Conservation (phyloP, 2,329 filamentous ascomycete genomes). For the Cadophora gregata region DNA sequence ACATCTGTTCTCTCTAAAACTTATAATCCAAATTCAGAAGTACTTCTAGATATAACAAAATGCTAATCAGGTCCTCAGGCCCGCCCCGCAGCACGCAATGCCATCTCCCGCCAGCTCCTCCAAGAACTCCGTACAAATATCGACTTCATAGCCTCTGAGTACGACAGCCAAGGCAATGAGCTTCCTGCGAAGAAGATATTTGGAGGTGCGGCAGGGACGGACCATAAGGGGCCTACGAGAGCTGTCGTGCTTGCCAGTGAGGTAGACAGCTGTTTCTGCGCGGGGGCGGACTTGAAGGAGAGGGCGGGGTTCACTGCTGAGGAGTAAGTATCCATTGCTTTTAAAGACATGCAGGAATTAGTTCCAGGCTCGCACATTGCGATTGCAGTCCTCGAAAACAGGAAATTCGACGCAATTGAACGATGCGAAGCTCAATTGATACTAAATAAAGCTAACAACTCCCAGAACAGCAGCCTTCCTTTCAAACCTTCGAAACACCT, state of each 20-base stretch:
- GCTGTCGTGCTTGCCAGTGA: constrained; percentile 85
- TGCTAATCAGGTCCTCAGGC: constrained; percentile 66
- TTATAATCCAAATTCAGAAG: background rate
- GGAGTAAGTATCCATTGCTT: constrained; percentile 61
- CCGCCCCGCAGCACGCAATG: constrained; percentile 84
- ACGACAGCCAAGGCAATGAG: constrained; percentile 61
- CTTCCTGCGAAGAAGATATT: constrained; percentile 48
- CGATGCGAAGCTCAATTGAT: background rate
- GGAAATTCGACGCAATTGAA: background rate
- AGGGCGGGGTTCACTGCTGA: constrained; percentile 75
- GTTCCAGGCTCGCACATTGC: background rate
- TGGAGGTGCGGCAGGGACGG: constrained; percentile 52
- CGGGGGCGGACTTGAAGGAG: constrained; percentile 94
- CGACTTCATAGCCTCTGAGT: constrained; percentile 70
- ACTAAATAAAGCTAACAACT: background rate
- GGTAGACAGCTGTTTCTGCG: constrained; percentile 88
- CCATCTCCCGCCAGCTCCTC: constrained; percentile 82
- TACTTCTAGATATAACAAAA: background rate
- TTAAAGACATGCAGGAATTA: background rate
- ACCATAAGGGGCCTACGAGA: constrained; percentile 66
- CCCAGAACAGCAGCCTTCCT: constrained; percentile 81
- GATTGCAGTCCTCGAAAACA: background rate
- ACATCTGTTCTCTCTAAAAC: background rate
- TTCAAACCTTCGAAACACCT: constrained; percentile 73
- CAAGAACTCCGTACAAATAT: constrained; percentile 74